Evolutionary conservation across 116 monocot species (phyloP).

Genomic region (Iris pallida): DNA sequence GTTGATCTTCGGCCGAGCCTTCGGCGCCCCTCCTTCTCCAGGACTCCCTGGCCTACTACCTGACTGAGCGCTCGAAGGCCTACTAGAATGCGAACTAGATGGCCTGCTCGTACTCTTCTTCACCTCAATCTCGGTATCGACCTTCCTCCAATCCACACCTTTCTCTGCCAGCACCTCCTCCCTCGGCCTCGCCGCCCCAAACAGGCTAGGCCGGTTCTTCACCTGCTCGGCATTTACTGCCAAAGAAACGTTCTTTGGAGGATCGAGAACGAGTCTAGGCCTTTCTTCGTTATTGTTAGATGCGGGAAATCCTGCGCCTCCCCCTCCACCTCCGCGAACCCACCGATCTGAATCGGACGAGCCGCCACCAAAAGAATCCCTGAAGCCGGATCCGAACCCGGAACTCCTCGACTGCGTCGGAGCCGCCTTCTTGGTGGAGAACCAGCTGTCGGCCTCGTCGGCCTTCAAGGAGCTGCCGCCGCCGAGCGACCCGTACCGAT

Average conservation of each 20-base stretch:
- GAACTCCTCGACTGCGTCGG: conserved; percentile 26
- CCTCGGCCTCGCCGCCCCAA: conserved; percentile 80
- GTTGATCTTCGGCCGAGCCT: conserved; percentile 59
- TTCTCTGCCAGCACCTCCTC: conserved; percentile 84
- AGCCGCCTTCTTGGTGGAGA: conserved; percentile 43
- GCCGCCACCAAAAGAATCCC: conserved; percentile 27
- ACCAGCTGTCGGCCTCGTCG: conserved; percentile 62
- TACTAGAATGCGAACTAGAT: conserved; percentile 69
- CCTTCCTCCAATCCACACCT: conserved; percentile 85
- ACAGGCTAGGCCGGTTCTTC: conserved; percentile 54
- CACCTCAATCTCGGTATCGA: conserved; percentile 60
- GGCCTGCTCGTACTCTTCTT: conserved; percentile 65
- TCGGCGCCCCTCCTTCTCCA: conserved; percentile 20
- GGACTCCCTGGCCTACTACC: conserved; percentile 55
- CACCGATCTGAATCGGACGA: conserved; percentile 65
- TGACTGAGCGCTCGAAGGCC: conserved; percentile 75
- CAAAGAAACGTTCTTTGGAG: conserved; percentile 45
- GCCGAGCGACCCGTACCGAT: conserved; percentile 36
- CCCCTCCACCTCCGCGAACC: conserved; percentile 34
- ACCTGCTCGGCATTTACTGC: conserved; percentile 11
- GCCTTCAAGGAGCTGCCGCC: conserved; percentile 36
- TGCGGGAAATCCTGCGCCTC: background rate
- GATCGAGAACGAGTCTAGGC: conserved; percentile 61
- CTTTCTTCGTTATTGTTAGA: conserved; percentile 43
- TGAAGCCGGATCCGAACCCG: conserved; percentile 62